Percentiles rank a stretch among this genome's conserved stretches.
phyloP scores from a whole-genome alignment of 2,329 filamentous ascomycete species.

The Acrodontium crateriforme region DNA sequence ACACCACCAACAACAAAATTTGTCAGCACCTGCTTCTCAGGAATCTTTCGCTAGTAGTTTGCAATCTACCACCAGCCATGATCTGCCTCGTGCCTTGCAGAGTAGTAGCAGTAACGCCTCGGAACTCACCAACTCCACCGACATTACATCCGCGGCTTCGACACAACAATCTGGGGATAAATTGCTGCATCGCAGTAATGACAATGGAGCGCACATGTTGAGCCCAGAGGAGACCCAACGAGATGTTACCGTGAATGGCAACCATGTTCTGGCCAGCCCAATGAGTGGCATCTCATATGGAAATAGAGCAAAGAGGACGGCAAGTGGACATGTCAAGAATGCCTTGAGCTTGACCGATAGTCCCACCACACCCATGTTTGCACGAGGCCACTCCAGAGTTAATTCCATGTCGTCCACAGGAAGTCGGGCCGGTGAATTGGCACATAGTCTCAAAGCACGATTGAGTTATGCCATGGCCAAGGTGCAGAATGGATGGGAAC shows the following conservation, averaged over 20 bases:
- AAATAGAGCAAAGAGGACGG: slow-evolving; percentile 57
- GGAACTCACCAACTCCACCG: slow-evolving; percentile 19
- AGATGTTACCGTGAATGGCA: slow-evolving; percentile 8
- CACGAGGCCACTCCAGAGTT: slow-evolving; percentile 49
- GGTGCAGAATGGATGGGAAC: slow-evolving; percentile 79
- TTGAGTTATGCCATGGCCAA: slow-evolving; percentile 91
- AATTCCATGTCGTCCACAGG: slow-evolving; percentile 54
- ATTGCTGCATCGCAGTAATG: slow-evolving; percentile 2
- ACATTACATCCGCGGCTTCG: slow-evolving; percentile 15
- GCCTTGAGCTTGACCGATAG: slow-evolving; percentile 25
- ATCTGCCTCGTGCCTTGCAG: too few species aligned
- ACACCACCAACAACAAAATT: slow-evolving; percentile 6
- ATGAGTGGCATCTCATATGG: slow-evolving; percentile 27
- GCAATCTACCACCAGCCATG: too few species aligned
- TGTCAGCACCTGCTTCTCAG: slow-evolving; percentile 18
- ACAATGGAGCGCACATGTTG: slow-evolving; percentile 6
- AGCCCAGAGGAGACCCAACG: slow-evolving; percentile 7
- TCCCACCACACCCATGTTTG: slow-evolving; percentile 18
- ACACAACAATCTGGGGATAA: too few species aligned
- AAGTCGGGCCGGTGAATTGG: slow-evolving; percentile 71
- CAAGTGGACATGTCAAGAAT: slow-evolving; percentile 61
- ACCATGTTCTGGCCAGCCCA: slow-evolving; percentile 21
- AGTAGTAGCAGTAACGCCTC: slow-evolving; percentile 16
- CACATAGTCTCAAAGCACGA: slow-evolving; percentile 65
- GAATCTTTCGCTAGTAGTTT: too few species aligned